Evolutionary conservation across 805 yeast genomes (phyloP).

Genomic region (Candida morakotiae): DNA sequence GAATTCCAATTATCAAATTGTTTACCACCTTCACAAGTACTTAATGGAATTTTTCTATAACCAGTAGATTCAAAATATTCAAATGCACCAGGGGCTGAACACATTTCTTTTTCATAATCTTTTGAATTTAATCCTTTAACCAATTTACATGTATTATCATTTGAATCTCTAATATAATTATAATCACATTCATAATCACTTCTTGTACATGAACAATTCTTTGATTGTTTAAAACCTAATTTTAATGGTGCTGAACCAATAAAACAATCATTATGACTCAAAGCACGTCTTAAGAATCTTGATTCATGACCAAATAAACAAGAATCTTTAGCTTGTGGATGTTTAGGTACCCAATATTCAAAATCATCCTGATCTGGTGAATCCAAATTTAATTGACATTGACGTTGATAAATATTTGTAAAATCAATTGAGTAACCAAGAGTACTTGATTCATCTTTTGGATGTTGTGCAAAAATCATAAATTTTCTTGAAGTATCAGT

Average conservation of each 20-base stretch:
- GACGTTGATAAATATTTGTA: conserved; percentile 29
- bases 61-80: conserved; percentile 91
- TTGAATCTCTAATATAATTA: conserved; percentile 57
- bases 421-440: conserved; percentile 39
- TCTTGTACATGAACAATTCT: conserved; percentile 81
- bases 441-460: conserved; percentile 38
- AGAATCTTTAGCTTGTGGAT: conserved; percentile 30
- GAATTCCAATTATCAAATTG: conserved; percentile 62
- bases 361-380: conserved; percentile 38
- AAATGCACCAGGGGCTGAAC: conserved; percentile 52
- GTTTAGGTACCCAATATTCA: conserved; percentile 41
- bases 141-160: conserved; percentile 81
- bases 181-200: conserved; percentile 92
- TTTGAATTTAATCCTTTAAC: conserved; percentile 70
- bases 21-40: conserved; percentile 83
- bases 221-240: conserved; percentile 50
- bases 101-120: conserved; percentile 54
- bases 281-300: conserved; percentile 36
- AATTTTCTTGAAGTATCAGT: conserved; percentile 84
- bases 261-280: conserved; percentile 58
- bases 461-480: conserved; percentile 48
- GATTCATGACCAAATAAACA: conserved; percentile 44
- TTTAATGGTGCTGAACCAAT: conserved; percentile 59
- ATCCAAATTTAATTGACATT: conserved; percentile 41
- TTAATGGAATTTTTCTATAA: conserved; percentile 77